These are phyloP conservation scores for Iris macrosiphon DNA, from an alignment of 106 monocot species.

Conservation along the genomic window DNA sequence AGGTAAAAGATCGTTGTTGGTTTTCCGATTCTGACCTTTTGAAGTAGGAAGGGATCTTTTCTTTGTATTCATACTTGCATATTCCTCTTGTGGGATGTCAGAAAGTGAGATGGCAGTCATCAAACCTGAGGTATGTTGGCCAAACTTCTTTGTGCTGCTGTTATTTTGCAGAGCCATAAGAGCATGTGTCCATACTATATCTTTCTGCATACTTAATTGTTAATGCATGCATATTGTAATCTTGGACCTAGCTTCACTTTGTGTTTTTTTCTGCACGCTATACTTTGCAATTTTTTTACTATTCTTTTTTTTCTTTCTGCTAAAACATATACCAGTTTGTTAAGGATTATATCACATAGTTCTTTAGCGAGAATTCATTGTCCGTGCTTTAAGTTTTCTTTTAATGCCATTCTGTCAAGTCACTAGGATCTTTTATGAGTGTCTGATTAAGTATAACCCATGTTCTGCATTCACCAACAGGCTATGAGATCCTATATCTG, in stretches of 20 bases:
- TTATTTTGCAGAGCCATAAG: not conserved
- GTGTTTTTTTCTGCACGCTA: not conserved
- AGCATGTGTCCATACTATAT: not conserved
- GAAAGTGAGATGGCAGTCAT: constrained; percentile 45
- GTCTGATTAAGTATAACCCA: not conserved
- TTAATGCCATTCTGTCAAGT: constrained; percentile 4
- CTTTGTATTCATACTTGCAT: no score
- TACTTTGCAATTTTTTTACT: no score
- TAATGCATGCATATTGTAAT: not conserved
- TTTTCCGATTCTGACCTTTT: no score
- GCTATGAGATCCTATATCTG: constrained; percentile 93
- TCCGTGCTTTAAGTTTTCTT: not conserved
- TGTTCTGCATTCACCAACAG: constrained; percentile 30
- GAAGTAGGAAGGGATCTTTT: no score
- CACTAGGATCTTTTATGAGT: not conserved
- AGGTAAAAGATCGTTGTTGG: no score
- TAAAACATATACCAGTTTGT: no score
- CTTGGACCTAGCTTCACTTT: not conserved
- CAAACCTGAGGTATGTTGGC: constrained; percentile 51
- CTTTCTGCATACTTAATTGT: no score
- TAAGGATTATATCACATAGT: not conserved
- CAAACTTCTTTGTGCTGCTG: not conserved
- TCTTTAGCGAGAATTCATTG: no score
- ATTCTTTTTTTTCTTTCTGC: no score
- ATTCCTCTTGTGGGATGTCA: no score